A percentile compares a stretch with the other conserved stretches of the same genome.
Conservation (phyloP, 441 rosid species). For the Populus trichocarpa region DNA sequence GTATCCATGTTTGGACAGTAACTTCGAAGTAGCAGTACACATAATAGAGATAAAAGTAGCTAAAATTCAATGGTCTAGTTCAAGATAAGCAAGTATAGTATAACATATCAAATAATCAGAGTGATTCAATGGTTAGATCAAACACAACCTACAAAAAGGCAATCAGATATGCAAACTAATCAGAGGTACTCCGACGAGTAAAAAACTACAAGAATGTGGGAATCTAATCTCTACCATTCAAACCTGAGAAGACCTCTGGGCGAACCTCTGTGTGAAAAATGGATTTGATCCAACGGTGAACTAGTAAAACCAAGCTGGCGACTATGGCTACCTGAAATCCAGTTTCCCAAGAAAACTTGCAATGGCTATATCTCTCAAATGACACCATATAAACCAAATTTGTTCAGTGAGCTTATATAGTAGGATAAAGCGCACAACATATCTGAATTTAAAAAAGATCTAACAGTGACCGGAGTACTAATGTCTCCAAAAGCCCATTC, state of each 20-base stretch:
- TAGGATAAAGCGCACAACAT: background rate
- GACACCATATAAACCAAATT: too few species aligned
- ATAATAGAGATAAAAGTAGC: too few species aligned
- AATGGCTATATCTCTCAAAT: background rate
- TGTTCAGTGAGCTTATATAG: too few species aligned
- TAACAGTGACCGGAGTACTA: background rate
- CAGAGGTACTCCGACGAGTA: background rate
- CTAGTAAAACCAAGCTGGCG: accelerated
- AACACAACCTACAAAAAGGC: accelerated
- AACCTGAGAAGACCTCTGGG: background rate
- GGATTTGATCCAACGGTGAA: background rate
- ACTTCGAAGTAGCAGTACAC: background rate
- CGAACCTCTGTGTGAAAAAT: background rate
- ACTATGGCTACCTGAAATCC: accelerated
- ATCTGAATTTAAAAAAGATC: background rate
- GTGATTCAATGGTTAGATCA: background rate
- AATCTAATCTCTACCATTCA: background rate
- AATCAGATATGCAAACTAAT: accelerated
- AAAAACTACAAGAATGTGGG: background rate
- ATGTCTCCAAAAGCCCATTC: background rate
- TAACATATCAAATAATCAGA: too few species aligned
- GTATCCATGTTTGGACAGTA: background rate
- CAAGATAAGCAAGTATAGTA: too few species aligned
- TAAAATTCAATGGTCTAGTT: too few species aligned
- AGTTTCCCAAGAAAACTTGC: background rate